A percentile compares a stretch with the other conserved stretches of the same genome.
phyloP scores from a whole-genome alignment of 2,329 filamentous ascomycete species.

The Hymenotorrendiella dingleyae region DNA sequence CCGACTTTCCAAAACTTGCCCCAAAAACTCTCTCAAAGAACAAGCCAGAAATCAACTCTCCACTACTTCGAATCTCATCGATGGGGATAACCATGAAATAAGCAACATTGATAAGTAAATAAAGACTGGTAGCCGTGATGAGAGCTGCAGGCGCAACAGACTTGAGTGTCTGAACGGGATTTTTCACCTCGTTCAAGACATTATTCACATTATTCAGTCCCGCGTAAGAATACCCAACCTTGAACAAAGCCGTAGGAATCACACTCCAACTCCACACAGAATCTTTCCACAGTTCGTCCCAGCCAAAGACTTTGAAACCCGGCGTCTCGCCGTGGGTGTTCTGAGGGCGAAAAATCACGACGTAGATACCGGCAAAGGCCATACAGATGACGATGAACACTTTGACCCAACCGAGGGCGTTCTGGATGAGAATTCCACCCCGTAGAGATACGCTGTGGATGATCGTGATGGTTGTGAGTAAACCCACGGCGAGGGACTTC shows the following conservation, averaged over 20 bases:
- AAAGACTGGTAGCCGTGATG: conserved; percentile 45
- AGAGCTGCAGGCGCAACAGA: conserved; percentile 50
- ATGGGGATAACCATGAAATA: conserved; percentile 54
- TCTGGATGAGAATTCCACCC: conserved; percentile 54
- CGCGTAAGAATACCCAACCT: conserved; percentile 50
- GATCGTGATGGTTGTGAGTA: conserved; percentile 51
- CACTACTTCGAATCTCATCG: conserved; percentile 48
- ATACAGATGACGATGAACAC: conserved; percentile 55
- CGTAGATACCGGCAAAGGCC: conserved; percentile 54
- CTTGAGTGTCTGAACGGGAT: conserved; percentile 51
- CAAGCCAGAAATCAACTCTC: conserved; percentile 47
- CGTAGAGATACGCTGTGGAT: conserved; percentile 53
- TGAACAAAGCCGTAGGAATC: conserved; percentile 50
- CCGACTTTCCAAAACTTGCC: conserved; percentile 33
- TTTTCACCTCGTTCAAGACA: conserved; percentile 51
- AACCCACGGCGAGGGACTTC: conserved; percentile 39
- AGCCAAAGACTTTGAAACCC: conserved; percentile 26
- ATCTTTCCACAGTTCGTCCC: conserved; percentile 54
- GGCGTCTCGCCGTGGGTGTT: conserved; percentile 24
- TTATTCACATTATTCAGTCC: conserved; percentile 50
- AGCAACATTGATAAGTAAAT: conserved; percentile 53
- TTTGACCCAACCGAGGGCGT: conserved; percentile 58
- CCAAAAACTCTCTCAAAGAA: conserved; percentile 54
- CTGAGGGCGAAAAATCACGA: conserved; percentile 39
- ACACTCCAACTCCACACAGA: conserved; percentile 65